Evolutionary conservation across 179 eudicot species (phyloP).

Genomic region (Sideroxylon spinosum): DNA sequence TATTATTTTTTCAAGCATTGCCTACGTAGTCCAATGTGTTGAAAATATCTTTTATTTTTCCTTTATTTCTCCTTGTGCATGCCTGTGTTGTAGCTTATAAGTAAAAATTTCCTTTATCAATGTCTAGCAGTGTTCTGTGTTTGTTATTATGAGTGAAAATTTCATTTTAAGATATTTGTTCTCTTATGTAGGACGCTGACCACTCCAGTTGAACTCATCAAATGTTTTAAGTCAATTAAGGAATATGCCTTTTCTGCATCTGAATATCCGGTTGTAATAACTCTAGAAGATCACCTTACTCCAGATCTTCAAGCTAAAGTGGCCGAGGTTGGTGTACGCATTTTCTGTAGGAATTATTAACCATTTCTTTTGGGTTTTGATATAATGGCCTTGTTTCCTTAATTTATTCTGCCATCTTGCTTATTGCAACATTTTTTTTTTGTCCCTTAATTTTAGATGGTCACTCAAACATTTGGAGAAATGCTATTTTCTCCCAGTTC

Average conservation of each 20-base stretch:
- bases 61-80: not conserved
- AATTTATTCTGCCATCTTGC: too few species aligned
- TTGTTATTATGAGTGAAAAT: not conserved
- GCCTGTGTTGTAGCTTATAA: not conserved
- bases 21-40: too few species aligned
- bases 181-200: constrained; percentile 68
- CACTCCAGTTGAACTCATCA: constrained; percentile 70
- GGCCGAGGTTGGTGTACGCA: constrained; percentile 46
- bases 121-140: not conserved
- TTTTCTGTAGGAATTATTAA: constrained; percentile 2
- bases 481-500: constrained; percentile 57
- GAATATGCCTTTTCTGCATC: constrained; percentile 76
- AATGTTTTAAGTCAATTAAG: constrained; percentile 73
- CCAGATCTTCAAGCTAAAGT: constrained; percentile 62
- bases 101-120: not conserved
- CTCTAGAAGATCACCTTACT: constrained; percentile 67
- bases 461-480: constrained; percentile 73
- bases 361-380: not conserved
- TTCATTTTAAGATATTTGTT: not conserved
- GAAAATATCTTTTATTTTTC: not conserved
- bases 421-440: not conserved
- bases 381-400: not conserved
- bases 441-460: constrained; percentile 51
- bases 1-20: too few species aligned
- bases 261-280: constrained; percentile 72